Conservation (phyloP, 1,284 basidiomycete genomes). For the Schizophyllum amplum region DNA sequence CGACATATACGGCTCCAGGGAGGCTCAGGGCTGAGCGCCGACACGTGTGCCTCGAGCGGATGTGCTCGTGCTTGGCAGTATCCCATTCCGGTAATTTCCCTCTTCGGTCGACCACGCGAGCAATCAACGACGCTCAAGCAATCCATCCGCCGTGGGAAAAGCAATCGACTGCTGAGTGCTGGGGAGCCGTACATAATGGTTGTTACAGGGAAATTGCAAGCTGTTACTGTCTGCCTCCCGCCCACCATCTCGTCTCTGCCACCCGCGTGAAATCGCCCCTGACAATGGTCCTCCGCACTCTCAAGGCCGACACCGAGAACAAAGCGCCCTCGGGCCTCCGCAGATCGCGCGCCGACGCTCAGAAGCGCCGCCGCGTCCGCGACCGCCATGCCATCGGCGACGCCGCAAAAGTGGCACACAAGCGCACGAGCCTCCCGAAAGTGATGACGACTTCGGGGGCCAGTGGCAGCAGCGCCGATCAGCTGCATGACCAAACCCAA, state of each 20-base stretch:
- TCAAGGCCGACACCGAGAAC: neutral
- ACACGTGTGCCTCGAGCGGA: too few species aligned
- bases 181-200: neutral
- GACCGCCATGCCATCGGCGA: neutral
- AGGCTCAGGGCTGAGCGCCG: too few species aligned
- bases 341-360: neutral
- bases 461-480: slow-evolving; percentile 10
- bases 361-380: neutral
- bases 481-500: slow-evolving; percentile 12
- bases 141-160: neutral
- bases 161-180: neutral
- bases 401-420: neutral
- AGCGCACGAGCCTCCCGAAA: neutral
- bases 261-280: neutral
- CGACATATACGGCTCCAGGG: too few species aligned
- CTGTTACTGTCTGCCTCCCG: neutral
- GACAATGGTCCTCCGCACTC: neutral
- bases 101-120: neutral
- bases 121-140: neutral
- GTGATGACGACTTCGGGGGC: slow-evolving; percentile 7
- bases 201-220: neutral
- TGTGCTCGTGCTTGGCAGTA: neutral
- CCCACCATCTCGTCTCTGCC: neutral
- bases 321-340: neutral
- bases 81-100: neutral